These are phyloP conservation scores for Serendipita sp. DNA, from an alignment of 768 basidiomycete species.

Conservation along the genomic window DNA sequence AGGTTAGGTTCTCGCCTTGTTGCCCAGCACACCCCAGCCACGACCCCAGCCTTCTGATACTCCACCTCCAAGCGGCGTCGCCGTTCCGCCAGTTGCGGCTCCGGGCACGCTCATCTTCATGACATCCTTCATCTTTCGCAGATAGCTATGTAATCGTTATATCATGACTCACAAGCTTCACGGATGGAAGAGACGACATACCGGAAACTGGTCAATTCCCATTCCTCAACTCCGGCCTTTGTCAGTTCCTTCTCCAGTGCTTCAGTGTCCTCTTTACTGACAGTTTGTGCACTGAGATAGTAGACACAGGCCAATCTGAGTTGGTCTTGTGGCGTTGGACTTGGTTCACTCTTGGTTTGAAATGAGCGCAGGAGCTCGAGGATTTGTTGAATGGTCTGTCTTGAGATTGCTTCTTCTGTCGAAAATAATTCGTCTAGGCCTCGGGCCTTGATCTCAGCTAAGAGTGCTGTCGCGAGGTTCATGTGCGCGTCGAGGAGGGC, in stretches of 20 bases:
- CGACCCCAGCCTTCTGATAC: constrained; percentile 55
- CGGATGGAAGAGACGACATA: neutral
- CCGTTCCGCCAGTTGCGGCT: constrained; percentile 37
- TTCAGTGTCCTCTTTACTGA: constrained; percentile 73
- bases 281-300: constrained; percentile 74
- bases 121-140: constrained; percentile 38
- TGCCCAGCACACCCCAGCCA: constrained; percentile 84
- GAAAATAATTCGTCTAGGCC: constrained; percentile 96
- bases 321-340: constrained; percentile 63
- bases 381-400: constrained; percentile 57
- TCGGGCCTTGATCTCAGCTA: constrained; percentile 89
- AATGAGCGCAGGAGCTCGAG: constrained; percentile 70
- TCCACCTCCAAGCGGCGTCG: constrained; percentile 50
- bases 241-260: constrained; percentile 82
- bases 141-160: neutral
- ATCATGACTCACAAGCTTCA: neutral
- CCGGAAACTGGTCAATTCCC: constrained; percentile 7
- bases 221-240: constrained; percentile 55
- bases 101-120: constrained; percentile 74
- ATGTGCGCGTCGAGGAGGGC: constrained; percentile 95
- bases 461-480: constrained; percentile 91
- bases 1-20: constrained; percentile 38
- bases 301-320: constrained; percentile 89
- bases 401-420: constrained; percentile 65
- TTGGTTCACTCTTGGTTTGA: constrained; percentile 38